Percentiles rank a stretch among this genome's conserved stretches.
Evolutionary conservation across 345 rosid species (phyloP).

Genomic region (Syzygium aromaticum): DNA sequence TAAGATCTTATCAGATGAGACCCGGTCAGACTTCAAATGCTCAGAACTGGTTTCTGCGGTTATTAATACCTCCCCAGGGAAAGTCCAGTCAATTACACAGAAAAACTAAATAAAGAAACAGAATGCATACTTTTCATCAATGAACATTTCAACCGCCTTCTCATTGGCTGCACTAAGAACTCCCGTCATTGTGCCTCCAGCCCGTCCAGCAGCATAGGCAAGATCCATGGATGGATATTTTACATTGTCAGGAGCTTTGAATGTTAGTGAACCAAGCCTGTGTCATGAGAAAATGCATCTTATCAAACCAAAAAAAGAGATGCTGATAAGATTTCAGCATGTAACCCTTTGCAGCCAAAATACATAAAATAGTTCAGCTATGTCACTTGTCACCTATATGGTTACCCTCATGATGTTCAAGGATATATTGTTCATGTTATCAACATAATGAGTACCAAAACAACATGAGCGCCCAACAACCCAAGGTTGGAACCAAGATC

Average conservation of each 20-base stretch:
- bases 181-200: conserved; percentile 99
- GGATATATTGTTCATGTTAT: not conserved
- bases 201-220: conserved; percentile 92
- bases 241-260: conserved; percentile 75
- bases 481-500: not conserved
- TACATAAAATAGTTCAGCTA: not conserved
- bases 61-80: not conserved
- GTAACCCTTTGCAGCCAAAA: not conserved
- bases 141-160: conserved; percentile 22
- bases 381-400: not conserved
- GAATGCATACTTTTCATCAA: conserved; percentile 59
- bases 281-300: conserved; percentile 3
- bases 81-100: not conserved
- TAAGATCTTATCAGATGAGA: not conserved
- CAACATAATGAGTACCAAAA: not conserved
- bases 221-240: conserved; percentile 96
- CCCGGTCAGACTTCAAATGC: not conserved
- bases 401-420: not conserved
- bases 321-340: not conserved
- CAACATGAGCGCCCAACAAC: not conserved
- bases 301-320: not conserved
- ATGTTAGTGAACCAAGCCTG: conserved; percentile 91
- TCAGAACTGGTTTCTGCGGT: not conserved
- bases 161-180: conserved; percentile 68
- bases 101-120: not conserved